Evolutionary conservation across 2,329 filamentous ascomycete genomes (phyloP), one percentile per base, ranked within the genome.

Genomic region (Aspergillus sp.): DNA sequence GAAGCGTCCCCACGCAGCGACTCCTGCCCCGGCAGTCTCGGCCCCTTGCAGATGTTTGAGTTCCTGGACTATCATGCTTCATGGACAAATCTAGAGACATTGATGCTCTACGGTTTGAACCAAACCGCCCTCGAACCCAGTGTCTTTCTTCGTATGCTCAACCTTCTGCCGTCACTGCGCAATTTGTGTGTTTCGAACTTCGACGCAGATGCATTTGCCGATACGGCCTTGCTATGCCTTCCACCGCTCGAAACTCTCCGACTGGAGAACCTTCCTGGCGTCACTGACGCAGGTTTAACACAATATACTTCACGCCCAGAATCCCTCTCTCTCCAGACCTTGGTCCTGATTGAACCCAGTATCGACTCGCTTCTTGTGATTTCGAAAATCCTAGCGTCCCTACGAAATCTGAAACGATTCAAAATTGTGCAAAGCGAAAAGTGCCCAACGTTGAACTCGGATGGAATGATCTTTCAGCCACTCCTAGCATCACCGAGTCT

Each of bases 111-210:
- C 64, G 79, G 79, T 4, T 67, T 77, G 59, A 75, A 76, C 40
- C 67, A 72, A 46, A 68, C 75, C 41, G 68, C 77, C 35, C 63
- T 86, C 35, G 83, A 83, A 58, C 82, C 82, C 48, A 82, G 83
- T 41, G 73, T 83, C 31, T 81, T 86, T 51, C 72, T 84, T 35
- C 78, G 81, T 23, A 79, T 83, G 46, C 73, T 86, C 37, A 77
- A 79, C 52, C 76, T 79, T 23, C 70, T 85, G n/a, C 82, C 82
- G 0, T 74, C 76, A 1, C 68, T 87, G 43, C 77, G 77, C 40
- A 76, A 85, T 64, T 76, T 87, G 8, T 81, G 80, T 49, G 71
- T 86, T 27, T 81, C 82, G n/a, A 78, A 78, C 43, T 80, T 87
- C 40, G 74, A 81, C 56, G 73, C 76, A 14, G 73, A 79, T 37